Base-by-base conservation (phyloP, 768 basidiomycete genomes). In the Porphyrellus cyaneotinctus region DNA sequence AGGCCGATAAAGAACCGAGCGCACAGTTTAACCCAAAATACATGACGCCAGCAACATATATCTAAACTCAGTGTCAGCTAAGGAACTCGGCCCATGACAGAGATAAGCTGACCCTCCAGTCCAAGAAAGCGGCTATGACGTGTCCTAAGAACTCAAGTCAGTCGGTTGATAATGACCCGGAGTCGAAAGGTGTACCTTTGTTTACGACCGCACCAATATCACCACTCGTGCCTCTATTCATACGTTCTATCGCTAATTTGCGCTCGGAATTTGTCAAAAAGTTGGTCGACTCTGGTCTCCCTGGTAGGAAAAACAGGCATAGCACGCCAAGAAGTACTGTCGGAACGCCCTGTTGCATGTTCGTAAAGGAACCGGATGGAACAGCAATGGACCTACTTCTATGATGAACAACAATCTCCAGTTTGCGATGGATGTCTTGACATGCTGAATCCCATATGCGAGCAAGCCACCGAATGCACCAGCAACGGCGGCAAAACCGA, bases 391-490 rank as follows among this genome's bases (percentile, higher is more conserved):
- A 15, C 48, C 1, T 31, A 65, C 68, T 43, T 69, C 68, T 24
- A 69, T 54, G 11, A 69, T 38, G 50, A 69, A 69, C 42, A 69
- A 36, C 3, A 69, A 37, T 42, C 76, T 71, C 78, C 78, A 80
- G 28, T 74, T 65, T 10, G 72, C 64, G 35, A 79, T 64, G 11
- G 68, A 52, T 28, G 56, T 58, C 54, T 72, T 65, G 15, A 65
- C 68, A 56, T 78, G 67, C 47, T 79, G 75, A 17, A 81, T 69
- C 1, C 76, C 80, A 56, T 76, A 79, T 10, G 80, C 80, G 24
- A 82, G 72, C 26, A 81, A 63, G n/a, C 80, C 80, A 17, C 80
- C 77, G 43, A 82, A 81, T 45, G 81, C 80, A 36, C 80, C 78
- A 14, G 80, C 76, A 23, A 79, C 74, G 8, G 79, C 78, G 17